phyloP scores from a whole-genome alignment of 441 rosid genomes.

The Sinapis alba region DNA sequence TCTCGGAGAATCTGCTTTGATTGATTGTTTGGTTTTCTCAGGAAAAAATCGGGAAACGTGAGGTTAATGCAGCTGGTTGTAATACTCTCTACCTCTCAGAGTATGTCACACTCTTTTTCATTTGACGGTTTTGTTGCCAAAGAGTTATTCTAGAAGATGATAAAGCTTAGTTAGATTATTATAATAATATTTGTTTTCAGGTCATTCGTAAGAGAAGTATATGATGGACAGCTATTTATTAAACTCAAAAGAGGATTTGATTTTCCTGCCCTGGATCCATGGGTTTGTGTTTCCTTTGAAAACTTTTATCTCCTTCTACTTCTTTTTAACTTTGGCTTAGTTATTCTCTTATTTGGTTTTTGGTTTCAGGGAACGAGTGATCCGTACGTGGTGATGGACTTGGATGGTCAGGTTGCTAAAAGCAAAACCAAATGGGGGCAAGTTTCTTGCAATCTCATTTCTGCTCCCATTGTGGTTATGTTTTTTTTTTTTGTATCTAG shows the following conservation, averaged over 20 bases:
- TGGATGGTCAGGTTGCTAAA: slow-evolving; percentile 89
- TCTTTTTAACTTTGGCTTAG: not conserved
- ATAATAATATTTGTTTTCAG: slow-evolving; percentile 42
- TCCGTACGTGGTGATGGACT: slow-evolving; percentile 83
- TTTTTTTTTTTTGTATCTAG: not conserved
- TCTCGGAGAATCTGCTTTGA: not conserved
- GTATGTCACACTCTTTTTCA: slow-evolving; percentile 50
- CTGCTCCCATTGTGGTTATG: not conserved
- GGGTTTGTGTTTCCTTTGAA: slow-evolving; percentile 51
- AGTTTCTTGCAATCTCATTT: slow-evolving; percentile 4
- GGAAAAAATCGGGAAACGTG: slow-evolving; percentile 70
- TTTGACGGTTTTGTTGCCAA: not conserved
- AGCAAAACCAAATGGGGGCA: slow-evolving; percentile 48
- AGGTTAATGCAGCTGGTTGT: slow-evolving; percentile 85
- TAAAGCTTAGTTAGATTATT: not conserved
- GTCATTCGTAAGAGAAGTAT: slow-evolving; percentile 81
- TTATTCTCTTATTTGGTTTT: slow-evolving; percentile 1
- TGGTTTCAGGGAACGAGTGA: slow-evolving; percentile 87
- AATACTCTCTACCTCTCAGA: slow-evolving; percentile 80
- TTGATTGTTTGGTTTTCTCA: slow-evolving; percentile 34
- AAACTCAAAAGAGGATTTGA: slow-evolving; percentile 74
- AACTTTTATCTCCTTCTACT: not conserved
- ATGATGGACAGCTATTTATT: slow-evolving; percentile 80
- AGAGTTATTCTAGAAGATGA: not conserved
- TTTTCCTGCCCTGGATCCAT: slow-evolving; percentile 96